These are phyloP conservation scores for Corylus heterophylla DNA, from an alignment of 306 rosid species.

Conservation along the genomic window DNA sequence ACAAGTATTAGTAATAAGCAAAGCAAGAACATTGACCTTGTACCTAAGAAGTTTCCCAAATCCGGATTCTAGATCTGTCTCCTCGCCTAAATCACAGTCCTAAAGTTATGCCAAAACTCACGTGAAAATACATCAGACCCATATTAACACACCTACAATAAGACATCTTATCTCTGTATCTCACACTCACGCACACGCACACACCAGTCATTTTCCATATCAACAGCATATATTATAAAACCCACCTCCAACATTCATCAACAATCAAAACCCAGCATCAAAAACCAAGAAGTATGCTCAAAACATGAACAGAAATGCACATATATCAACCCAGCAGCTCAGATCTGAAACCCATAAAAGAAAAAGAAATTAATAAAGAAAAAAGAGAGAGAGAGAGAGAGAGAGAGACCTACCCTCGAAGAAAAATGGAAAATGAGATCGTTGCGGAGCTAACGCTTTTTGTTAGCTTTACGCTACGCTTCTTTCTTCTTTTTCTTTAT, in stretches of 20 bases:
- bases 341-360: constrained; percentile 23
- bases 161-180: background rate
- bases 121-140: background rate
- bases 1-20: background rate
- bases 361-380: background rate
- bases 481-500: background rate
- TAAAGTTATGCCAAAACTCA: background rate
- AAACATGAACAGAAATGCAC: background rate
- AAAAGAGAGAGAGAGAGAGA: no score
- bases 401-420: constrained; percentile 13
- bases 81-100: background rate
- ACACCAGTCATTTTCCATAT: background rate
- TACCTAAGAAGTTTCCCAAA: background rate
- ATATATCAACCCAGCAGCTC: background rate
- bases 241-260: background rate
- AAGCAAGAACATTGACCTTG: background rate
- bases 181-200: background rate
- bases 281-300: background rate
- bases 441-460: background rate
- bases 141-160: background rate
- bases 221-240: background rate
- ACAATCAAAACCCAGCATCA: background rate
- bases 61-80: background rate
- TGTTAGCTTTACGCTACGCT: background rate
- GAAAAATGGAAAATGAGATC: constrained; percentile 6